Evolutionary conservation across 768 basidiomycete species (phyloP), one percentile per base, ranked within the genome.

Genomic region (Pleurotus citrinopileatus): DNA sequence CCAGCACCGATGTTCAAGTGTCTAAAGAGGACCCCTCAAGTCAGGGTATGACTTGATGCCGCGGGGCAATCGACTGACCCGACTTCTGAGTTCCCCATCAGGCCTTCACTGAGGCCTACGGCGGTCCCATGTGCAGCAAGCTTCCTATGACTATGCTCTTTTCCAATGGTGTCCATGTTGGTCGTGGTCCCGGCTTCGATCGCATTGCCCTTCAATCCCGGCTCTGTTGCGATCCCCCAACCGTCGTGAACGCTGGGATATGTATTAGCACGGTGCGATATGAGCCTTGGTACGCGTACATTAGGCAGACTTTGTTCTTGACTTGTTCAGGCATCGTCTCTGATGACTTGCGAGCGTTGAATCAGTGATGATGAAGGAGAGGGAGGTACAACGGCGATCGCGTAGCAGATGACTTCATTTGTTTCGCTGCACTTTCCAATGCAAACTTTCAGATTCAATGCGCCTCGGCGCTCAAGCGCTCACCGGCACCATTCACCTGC

Each of bases 41-140:
- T 38, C 3, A 54, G 48, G 13, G n/a, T 22, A 28, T 15, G 17
- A 45, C 22, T 26, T 4, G 29, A 20, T 27, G 36, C 10, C n/a
- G n/a, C n/a, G n/a, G n/a, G n/a, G n/a, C n/a, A n/a, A n/a, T n/a
- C n/a, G 15, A 73, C 90, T 55, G 64, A 94, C 91, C 94, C 95
- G 58, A 97, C 94, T 73, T 98, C 94, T 2, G 94, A 96, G 74
- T 98, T 96, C 13, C 94, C 95, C 95, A 98, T 98, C 52, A 97
- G 81, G 0, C 94, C 95, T 40, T 97, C 95, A 62, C 78, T 91
- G 52, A 98, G 77, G 1, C 94, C 94, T 4, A 97, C 95, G 4
- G 94, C 88, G n/a, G 91, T 77, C 9, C 94, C 94, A 59, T 94
- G 92, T 2, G 95, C 95, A 13, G 81, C 73, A 17, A 98, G 78